Conservation (phyloP, 805 yeast species). For the Brettanomyces naardenensis region DNA sequence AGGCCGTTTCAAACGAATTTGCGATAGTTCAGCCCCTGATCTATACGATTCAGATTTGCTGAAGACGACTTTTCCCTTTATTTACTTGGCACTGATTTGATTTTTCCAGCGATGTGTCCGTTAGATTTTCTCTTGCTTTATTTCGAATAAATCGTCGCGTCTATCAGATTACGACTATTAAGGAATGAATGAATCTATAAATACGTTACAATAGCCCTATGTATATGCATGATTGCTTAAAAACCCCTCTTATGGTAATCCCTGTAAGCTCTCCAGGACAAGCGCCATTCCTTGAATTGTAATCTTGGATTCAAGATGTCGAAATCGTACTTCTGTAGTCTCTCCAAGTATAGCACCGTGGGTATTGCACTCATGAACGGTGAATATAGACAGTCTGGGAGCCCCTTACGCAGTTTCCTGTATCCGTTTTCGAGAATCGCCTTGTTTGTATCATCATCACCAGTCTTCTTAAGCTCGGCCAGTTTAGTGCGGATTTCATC, state of each 20-base stretch:
- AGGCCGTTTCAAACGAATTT: no score
- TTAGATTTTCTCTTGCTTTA: no score
- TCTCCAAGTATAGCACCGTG: slow-evolving; percentile 49
- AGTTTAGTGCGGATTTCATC: slow-evolving; percentile 29
- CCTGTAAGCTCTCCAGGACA: slow-evolving; percentile 53
- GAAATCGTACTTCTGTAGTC: slow-evolving; percentile 56
- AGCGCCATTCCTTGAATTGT: slow-evolving; percentile 50
- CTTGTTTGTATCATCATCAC: slow-evolving; percentile 8
- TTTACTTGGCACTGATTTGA: no score
- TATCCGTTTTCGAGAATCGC: background rate
- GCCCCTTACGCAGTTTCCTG: slow-evolving; percentile 33
- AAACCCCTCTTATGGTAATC: slow-evolving; percentile 24
- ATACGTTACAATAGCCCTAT: no score
- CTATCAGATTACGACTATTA: no score
- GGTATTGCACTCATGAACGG: slow-evolving; percentile 69
- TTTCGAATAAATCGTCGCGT: no score
- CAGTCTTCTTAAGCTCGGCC: background rate
- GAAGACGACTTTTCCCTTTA: no score
- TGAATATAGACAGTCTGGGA: slow-evolving; percentile 58
- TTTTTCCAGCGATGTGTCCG: no score
- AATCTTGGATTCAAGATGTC: slow-evolving; percentile 43
- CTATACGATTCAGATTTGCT: no score
- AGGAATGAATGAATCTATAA: no score
- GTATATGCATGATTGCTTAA: no score
- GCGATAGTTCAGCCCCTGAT: no score